Conservation (phyloP, 805 yeast species). For the Metschnikowia peoriensis region DNA sequence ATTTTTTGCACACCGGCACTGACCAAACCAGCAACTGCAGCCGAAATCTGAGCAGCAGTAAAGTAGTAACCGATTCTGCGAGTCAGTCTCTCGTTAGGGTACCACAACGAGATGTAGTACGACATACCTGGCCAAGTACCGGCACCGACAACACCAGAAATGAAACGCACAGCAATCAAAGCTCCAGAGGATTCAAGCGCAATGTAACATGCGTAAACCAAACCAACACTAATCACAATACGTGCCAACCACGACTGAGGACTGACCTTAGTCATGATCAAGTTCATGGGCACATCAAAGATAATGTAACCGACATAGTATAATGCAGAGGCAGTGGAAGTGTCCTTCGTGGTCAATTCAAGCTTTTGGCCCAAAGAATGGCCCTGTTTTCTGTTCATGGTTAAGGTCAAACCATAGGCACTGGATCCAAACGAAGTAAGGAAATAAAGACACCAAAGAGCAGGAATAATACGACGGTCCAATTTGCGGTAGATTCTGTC, state of each 20-base stretch:
- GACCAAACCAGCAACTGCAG: constrained; percentile 85
- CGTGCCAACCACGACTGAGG: constrained; percentile 86
- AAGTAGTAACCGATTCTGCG: constrained; percentile 83
- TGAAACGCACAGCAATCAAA: constrained; percentile 65
- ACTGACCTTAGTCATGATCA: constrained; percentile 75
- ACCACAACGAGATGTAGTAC: constrained; percentile 80
- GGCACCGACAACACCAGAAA: constrained; percentile 76
- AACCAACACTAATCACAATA: constrained; percentile 72
- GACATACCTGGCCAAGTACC: constrained; percentile 93
- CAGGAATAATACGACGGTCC: constrained; percentile 75
- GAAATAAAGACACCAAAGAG: constrained; percentile 77
- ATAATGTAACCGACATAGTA: constrained; percentile 81
- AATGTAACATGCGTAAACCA: constrained; percentile 72
- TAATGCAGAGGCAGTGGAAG: constrained; percentile 74
- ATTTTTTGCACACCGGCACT: constrained; percentile 86
- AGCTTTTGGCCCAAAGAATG: constrained; percentile 61
- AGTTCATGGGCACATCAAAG: constrained; percentile 86
- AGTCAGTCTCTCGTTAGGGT: constrained; percentile 74
- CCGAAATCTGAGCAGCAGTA: constrained; percentile 89
- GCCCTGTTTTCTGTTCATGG: constrained; percentile 65
- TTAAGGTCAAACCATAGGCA: constrained; percentile 74
- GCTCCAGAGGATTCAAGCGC: constrained; percentile 58
- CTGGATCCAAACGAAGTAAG: constrained; percentile 74
- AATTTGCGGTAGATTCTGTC: constrained; percentile 59
- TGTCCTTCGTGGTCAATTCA: constrained; percentile 51